Evolutionary conservation across 768 basidiomycete species (phyloP).

Genomic region (Lenzites betulinus): DNA sequence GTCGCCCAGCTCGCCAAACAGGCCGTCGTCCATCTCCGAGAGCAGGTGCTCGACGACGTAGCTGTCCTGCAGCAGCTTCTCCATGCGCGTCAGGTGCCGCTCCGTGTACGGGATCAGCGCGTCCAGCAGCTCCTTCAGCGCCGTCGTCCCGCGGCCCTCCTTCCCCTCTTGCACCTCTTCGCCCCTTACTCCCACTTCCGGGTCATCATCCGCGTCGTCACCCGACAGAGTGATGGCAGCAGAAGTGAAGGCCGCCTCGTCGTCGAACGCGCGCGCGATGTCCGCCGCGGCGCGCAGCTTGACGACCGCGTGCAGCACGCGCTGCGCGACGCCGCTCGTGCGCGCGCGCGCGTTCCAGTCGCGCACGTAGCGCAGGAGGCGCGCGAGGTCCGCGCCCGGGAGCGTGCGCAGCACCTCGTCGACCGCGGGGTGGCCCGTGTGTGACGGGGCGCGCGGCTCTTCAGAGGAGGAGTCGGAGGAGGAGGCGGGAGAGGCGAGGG

Average conservation of each 20-base stretch:
- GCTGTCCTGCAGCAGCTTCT: conserved; percentile 89
- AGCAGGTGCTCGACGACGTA: conserved; percentile 92
- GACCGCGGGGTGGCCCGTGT: conserved; percentile 73
- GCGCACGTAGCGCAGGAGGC: conserved; percentile 77
- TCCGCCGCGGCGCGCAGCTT: conserved; percentile 77
- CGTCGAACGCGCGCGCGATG: conserved; percentile 63
- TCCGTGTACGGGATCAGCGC: conserved; percentile 93
- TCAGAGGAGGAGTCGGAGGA: conserved; percentile 10
- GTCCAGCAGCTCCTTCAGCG: conserved; percentile 76
- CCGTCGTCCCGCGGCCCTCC: conserved; percentile 28
- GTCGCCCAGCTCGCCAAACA: conserved; percentile 53
- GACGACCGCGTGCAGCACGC: conserved; percentile 76
- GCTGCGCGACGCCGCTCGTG: conserved; percentile 84
- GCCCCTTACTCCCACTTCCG: conserved; percentile 5
- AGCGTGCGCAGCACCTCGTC: conserved; percentile 83
- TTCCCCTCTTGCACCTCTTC: background rate
- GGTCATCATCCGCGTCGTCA: conserved; percentile 30
- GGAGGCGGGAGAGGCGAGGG: conserved; percentile 42
- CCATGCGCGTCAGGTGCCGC: conserved; percentile 83
- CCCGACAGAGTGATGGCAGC: conserved; percentile 27
- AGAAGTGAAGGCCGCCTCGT: conserved; percentile 22
- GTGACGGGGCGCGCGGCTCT: conserved; percentile 27
- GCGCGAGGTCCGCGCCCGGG: conserved; percentile 70
- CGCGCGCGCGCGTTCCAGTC: conserved; percentile 97
- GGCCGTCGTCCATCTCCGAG: conserved; percentile 84